Evolutionary conservation across 129 eudicot species (phyloP), one percentile per base, ranked within the genome.

Genomic region (Calendula officinalis): DNA sequence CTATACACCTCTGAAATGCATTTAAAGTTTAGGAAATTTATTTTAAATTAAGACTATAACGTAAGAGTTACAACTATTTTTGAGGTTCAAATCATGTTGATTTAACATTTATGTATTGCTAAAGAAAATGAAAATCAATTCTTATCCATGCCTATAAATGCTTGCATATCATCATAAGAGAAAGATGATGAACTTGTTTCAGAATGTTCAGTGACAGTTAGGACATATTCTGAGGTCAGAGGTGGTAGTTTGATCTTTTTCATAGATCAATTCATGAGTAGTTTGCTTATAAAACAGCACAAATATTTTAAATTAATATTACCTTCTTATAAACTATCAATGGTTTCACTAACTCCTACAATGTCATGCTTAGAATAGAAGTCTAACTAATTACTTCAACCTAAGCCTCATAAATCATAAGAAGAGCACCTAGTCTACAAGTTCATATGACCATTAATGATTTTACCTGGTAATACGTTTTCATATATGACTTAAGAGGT

Each of bases 261-360:
- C 8, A 42, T 12, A 9, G 8, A 9, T 43, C 32, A 56, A 45
- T 35, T 8, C 55, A 42, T 37, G 14, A 7, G 30, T 13, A 8
- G n/a, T n/a, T n/a, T n/a, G 22, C 1, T 4, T 4, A 30, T 12
- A 53, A 5, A 53, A n/a, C 33, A n/a, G 38, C 62, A 42, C 72
- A 66, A 52, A 8, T 0, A 51, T 51, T 6, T 42, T 8, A 53
- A 4, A 13, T 5, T 41, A 8, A 6, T 40, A 40, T 52, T 12
- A 22, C 9, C 32, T 51, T 40, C 38, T 52, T 52, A 41, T 7
- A 43, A 22, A 30, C 62, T 22, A 6, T 39, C 42, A 53, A 41
- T 14, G 41, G 39, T 34, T 66, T 52, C 51, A 66, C 6, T 41
- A 66, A 66, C 41, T 32, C 32, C 52, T 52, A 40, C 30, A 51